Evolutionary conservation across 352 stramenopile species (phyloP).

Genomic region (Peronospora belbahrii): DNA sequence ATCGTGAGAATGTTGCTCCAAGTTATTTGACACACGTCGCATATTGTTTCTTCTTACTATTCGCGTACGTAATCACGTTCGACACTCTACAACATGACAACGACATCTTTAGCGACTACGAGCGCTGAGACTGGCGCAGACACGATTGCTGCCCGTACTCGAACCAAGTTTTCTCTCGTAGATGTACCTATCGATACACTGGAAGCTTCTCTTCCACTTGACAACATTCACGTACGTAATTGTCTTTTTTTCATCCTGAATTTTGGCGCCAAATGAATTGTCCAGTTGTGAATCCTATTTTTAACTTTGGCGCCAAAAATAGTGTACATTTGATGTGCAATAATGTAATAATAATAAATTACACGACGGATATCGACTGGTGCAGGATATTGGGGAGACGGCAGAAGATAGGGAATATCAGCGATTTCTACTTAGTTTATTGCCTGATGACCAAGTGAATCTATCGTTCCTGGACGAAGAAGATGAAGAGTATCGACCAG

Average conservation of each 20-base stretch:
- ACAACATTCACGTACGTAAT: slow-evolving; percentile 12
- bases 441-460: slow-evolving; percentile 65
- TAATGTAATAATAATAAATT: too few species aligned
- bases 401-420: slow-evolving; percentile 69
- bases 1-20: slow-evolving; percentile 1
- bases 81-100: not conserved
- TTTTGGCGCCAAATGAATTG: slow-evolving; percentile 24
- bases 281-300: too few species aligned
- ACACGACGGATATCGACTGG: too few species aligned
- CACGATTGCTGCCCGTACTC: slow-evolving; percentile 62
- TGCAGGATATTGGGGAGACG: slow-evolving; percentile 20
- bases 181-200: slow-evolving; percentile 66
- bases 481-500: slow-evolving; percentile 71
- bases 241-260: not conserved
- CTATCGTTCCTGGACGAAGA: slow-evolving; percentile 82
- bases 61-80: too few species aligned
- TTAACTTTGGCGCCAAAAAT: slow-evolving; percentile 27
- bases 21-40: slow-evolving; percentile 13
- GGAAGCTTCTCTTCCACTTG: slow-evolving; percentile 40
- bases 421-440: slow-evolving; percentile 69
- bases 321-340: not conserved
- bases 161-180: slow-evolving; percentile 70
- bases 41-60: slow-evolving; percentile 8
- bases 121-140: slow-evolving; percentile 16
- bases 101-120: not conserved